Evolutionary conservation across 163 green algal species (phyloP).

Genomic region (Coccomyxa subellipsoidea): DNA sequence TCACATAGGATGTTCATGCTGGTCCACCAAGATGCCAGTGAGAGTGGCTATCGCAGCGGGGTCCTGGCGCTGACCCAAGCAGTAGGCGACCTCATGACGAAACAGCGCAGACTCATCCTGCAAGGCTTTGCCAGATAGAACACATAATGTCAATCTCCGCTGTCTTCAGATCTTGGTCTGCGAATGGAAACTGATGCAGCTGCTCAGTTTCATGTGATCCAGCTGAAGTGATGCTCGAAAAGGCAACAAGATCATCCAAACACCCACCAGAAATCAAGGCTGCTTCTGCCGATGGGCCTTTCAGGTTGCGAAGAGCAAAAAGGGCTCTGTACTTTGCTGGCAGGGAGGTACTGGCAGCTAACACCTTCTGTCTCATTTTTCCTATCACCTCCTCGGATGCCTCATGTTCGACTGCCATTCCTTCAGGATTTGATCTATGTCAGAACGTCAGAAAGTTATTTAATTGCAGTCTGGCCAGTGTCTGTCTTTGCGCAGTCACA

Average conservation of each 20-base stretch:
- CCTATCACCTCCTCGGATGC: neutral
- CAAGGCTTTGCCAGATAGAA: slow-evolving; percentile 41
- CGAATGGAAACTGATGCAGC: too few relatives aligned
- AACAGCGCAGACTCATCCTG: slow-evolving; percentile 77
- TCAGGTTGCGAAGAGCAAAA: slow-evolving; percentile 77
- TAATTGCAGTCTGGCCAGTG: too few relatives aligned
- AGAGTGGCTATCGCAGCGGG: slow-evolving; percentile 60
- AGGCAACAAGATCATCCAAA: too few relatives aligned
- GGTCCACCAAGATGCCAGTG: slow-evolving; percentile 60
- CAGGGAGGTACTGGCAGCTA: slow-evolving; percentile 44
- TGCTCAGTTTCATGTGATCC: too few relatives aligned
- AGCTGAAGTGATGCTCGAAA: too few relatives aligned
- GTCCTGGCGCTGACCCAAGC: slow-evolving; percentile 85
- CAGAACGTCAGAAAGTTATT: too few relatives aligned
- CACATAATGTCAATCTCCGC: too few relatives aligned
- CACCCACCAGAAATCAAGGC: slow-evolving; percentile 64
- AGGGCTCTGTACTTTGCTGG: slow-evolving; percentile 76
- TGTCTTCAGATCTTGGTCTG: too few relatives aligned
- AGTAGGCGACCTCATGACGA: slow-evolving; percentile 90
- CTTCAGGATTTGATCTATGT: neutral
- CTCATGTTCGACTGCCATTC: neutral
- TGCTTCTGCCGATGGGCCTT: slow-evolving; percentile 47
- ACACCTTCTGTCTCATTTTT: slow-evolving; percentile 27
- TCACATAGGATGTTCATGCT: slow-evolving; percentile 77
- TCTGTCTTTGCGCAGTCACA: too few relatives aligned